Conservation (phyloP, 495 filamentous ascomycete species). For the Astrocystis sublimbata region DNA sequence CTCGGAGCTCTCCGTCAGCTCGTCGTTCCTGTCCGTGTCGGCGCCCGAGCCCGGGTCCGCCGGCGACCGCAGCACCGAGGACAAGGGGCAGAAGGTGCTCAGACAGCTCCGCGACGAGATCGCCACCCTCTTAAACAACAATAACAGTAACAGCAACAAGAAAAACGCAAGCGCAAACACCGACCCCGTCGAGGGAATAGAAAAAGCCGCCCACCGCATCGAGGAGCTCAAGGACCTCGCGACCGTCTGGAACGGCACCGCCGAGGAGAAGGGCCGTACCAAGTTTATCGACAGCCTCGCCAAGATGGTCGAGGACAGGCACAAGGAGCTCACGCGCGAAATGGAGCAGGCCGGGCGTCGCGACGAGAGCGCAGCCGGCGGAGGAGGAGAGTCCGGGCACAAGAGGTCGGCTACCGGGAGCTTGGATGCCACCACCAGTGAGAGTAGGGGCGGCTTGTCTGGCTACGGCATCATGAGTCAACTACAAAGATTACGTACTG, state of each 20-base stretch:
- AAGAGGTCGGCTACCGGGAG: conserved; percentile 30
- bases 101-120: conserved; percentile 72
- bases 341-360: conserved; percentile 42
- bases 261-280: conserved; percentile 81
- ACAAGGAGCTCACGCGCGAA: conserved; percentile 56
- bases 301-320: conserved; percentile 59
- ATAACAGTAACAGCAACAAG: too few species aligned
- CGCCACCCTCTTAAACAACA: conserved; percentile 61
- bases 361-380: conserved; percentile 27
- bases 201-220: conserved; percentile 70
- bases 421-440: conserved; percentile 25
- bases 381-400: conserved; percentile 28
- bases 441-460: conserved; percentile 42
- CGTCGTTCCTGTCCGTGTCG: conserved; percentile 79
- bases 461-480: conserved; percentile 80
- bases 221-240: conserved; percentile 70
- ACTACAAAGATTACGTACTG: conserved; percentile 74
- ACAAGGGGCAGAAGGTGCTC: conserved; percentile 74
- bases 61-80: conserved; percentile 67
- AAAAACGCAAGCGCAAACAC: too few species aligned
- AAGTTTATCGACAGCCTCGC: conserved; percentile 80
- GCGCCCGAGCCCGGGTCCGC: conserved; percentile 66
- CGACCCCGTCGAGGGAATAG: conserved; percentile 56
- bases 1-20: conserved; percentile 69
- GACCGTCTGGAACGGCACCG: conserved; percentile 87